A percentile compares a stretch with the other conserved stretches of the same genome.
Conservation (phyloP, 2,329 filamentous ascomycete species). For the Ambrosiella cleistominuta region DNA sequence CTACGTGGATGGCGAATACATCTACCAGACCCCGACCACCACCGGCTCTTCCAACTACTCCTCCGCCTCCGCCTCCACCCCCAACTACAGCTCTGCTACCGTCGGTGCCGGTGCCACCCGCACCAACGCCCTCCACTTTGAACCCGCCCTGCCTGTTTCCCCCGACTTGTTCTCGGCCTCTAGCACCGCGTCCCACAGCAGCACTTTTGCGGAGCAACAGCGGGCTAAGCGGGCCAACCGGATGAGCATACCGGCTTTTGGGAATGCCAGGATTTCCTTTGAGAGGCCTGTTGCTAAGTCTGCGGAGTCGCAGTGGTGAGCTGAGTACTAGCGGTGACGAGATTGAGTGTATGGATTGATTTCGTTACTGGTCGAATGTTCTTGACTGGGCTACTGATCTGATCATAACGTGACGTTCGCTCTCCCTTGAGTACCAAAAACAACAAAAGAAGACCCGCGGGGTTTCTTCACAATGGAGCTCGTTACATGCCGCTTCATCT, state of each 20-base stretch:
- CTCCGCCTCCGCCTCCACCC: not conserved
- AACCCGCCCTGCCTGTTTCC: constrained; percentile 1
- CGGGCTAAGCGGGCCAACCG: constrained; percentile 4
- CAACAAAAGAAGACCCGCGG: not conserved
- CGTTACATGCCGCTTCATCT: not conserved
- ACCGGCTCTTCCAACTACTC: constrained; percentile 32
- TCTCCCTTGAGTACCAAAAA: not conserved
- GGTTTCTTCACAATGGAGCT: constrained; percentile 1
- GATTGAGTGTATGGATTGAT: not conserved
- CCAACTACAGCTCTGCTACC: not conserved
- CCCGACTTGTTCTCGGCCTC: not conserved
- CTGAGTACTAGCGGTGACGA: not conserved
- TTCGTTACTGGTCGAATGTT: not conserved
- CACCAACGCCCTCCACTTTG: constrained; percentile 7
- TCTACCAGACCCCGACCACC: constrained; percentile 51
- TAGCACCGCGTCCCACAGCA: not conserved
- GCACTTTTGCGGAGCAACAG: not conserved
- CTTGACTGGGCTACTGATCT: too few relatives aligned
- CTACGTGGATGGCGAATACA: constrained; percentile 91
- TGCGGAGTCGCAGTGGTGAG: not conserved
- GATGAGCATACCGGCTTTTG: constrained; percentile 12
- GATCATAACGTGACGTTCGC: not conserved
- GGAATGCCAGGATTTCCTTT: not conserved
- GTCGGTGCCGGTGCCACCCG: not conserved
- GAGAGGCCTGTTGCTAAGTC: constrained; percentile 1